Evolutionary conservation across 2,329 filamentous ascomycete genomes (phyloP).

Genomic region (Exserohilum turcica): DNA sequence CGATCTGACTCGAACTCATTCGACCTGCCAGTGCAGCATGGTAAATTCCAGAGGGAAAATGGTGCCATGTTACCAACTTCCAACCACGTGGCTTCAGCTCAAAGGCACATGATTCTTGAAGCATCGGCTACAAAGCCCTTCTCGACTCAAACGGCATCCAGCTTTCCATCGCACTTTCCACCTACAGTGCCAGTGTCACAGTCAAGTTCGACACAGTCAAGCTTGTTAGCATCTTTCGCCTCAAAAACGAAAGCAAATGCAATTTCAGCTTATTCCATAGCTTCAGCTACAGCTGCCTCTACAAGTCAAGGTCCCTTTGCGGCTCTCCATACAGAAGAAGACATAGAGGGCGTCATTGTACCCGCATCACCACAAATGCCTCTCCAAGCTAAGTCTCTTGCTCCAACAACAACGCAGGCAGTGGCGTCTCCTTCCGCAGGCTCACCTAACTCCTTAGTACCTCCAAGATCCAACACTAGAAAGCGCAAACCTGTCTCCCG

Average conservation of each 20-base stretch:
- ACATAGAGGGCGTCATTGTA: slow-evolving; percentile 4
- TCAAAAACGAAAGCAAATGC: background rate
- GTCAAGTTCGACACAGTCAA: no score
- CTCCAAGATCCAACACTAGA: background rate
- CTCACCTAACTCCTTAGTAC: background rate
- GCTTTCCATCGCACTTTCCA: no score
- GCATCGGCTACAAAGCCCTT: no score
- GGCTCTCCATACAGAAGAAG: background rate
- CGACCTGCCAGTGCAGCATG: background rate
- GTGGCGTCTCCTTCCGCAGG: background rate
- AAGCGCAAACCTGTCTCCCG: slow-evolving; percentile 3
- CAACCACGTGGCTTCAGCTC: no score
- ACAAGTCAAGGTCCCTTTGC: background rate
- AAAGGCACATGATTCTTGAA: no score
- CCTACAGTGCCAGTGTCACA: no score
- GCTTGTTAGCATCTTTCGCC: background rate
- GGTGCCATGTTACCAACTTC: no score
- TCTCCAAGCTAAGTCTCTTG: background rate
- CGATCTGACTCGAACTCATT: slow-evolving; percentile 13
- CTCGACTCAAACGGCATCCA: no score
- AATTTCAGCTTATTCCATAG: background rate
- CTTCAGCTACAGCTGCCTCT: background rate
- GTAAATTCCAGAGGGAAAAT: no score
- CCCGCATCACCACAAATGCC: slow-evolving; percentile 2
- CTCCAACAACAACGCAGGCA: background rate